Evolutionary conservation across 1,284 basidiomycete species (phyloP).

Genomic region (Cryptococcus deneoformans): DNA sequence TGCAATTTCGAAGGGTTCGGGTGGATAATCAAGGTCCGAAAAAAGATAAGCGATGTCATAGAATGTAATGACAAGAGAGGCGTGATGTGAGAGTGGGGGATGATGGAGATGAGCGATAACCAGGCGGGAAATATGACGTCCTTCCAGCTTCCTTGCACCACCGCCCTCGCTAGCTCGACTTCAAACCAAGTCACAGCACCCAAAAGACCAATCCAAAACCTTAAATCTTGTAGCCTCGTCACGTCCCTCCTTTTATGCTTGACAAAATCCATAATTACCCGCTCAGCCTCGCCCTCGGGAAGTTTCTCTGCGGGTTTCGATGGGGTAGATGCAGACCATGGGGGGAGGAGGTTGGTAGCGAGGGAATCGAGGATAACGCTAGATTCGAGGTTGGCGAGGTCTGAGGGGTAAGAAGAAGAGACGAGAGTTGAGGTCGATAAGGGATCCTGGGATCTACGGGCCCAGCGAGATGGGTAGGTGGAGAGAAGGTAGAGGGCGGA

Average conservation of each 20-base stretch:
- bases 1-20: constrained; percentile 18
- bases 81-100: constrained; percentile 33
- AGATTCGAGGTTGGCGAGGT: constrained; percentile 40
- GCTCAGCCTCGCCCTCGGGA: constrained; percentile 21
- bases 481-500: constrained; percentile 25
- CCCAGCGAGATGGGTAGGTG: constrained; percentile 1
- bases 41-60: constrained; percentile 38
- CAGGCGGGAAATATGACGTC: constrained; percentile 27
- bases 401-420: constrained; percentile 23
- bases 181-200: constrained; percentile 29
- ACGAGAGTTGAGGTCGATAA: constrained; percentile 15
- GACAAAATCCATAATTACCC: constrained; percentile 31
- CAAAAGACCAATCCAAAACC: constrained; percentile 19
- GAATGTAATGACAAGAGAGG: constrained; percentile 41
- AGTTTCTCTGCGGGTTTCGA: constrained; percentile 4
- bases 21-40: constrained; percentile 34
- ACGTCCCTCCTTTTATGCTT: constrained; percentile 7
- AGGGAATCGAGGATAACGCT: constrained; percentile 35
- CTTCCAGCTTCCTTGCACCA: constrained; percentile 18
- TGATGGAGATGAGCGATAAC: constrained; percentile 21
- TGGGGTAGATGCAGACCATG: not conserved
- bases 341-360: constrained; percentile 25
- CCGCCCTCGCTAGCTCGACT: constrained; percentile 15
- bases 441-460: constrained; percentile 6
- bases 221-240: constrained; percentile 20